Evolutionary conservation across 2,329 filamentous ascomycete genomes (phyloP), one percentile per base, ranked within the genome.

Genomic region (Balansia obtecta): DNA sequence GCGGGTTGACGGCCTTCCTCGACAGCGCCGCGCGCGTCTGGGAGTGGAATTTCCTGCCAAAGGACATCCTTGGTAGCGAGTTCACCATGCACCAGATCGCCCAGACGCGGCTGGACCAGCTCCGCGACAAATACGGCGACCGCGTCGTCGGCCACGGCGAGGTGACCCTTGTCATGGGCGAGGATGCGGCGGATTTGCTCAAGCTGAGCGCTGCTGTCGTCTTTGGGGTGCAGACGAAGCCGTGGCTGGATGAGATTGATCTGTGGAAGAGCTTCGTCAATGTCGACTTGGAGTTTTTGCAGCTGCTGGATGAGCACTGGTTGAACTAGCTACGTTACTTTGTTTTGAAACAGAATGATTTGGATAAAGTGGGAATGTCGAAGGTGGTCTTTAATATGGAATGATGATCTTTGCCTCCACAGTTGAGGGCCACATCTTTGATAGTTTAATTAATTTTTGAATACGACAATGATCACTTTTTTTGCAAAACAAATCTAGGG

Each of bases 231-330:
- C 60, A 62, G 52, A 63, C 58, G 15, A 63, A 58, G 53, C 58
- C 60, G 11, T 63, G 61, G 58, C 18, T 61, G 12, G 54, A 56
- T 1, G 60, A 63, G 10, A 44, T 63, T 46, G 59, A 63, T 13
- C 9, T 61, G 8, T 61, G 56, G 55, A 61, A 62, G 58, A 63
- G 60, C 33, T 63, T 62, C 27, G 49, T 63, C 0, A 60, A 63
- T 41, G 59, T 63, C 8, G 56, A 56, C 7, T 20, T 60, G 33
- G 55, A 50, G 1, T 52, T 63, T 38, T 7, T 63, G 5, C 37
- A 52, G 10, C 45, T 46, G 0, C 46, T 62, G 32, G 58, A 61
- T 18, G 13, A 48, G 1, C 53, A 47, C 13, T 63, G 57, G 55
- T 10, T 60, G n/a, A 57, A 63, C 18, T 61, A 41, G 39, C 22